Percentiles rank a stretch among this genome's conserved stretches.
These are phyloP conservation scores for Thozetella sp. DNA, from an alignment of 495 filamentous ascomycete genomes.

Conservation along the genomic window DNA sequence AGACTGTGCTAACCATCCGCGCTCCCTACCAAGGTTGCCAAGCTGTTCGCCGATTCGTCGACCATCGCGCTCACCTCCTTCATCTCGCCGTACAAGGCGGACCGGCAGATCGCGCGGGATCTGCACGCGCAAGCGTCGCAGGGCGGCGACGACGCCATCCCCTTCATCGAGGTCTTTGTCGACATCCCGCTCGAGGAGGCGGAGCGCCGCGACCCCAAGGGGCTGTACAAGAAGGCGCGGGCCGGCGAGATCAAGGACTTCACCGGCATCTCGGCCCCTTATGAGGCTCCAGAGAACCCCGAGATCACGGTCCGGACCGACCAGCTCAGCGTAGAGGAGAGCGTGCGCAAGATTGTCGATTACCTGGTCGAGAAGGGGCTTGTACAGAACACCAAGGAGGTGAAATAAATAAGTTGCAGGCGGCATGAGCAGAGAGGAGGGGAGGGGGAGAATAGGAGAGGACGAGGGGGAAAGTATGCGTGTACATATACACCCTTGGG, in stretches of 20 bases:
- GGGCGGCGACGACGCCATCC: constrained; percentile 57
- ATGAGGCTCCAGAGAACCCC: constrained; percentile 84
- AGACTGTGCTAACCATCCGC: background rate
- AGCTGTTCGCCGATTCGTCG: constrained; percentile 90
- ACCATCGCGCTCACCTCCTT: constrained; percentile 91
- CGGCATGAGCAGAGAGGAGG: background rate
- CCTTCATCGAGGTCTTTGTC: constrained; percentile 92
- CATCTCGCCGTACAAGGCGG: constrained; percentile 90
- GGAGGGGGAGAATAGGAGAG: constrained; percentile 8
- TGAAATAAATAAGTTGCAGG: constrained; percentile 15
- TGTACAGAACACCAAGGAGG: constrained; percentile 33
- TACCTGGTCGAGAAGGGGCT: constrained; percentile 66
- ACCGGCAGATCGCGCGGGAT: constrained; percentile 78
- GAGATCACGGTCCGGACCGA: constrained; percentile 85
- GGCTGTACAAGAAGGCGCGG: constrained; percentile 94
- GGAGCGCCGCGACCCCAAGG: constrained; percentile 96
- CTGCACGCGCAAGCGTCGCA: constrained; percentile 65
- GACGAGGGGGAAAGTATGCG: background rate
- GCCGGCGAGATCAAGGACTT: constrained; percentile 95
- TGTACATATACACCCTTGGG: background rate
- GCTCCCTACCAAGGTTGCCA: constrained; percentile 67
- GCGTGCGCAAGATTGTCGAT: constrained; percentile 77
- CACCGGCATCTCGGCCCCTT: constrained; percentile 90
- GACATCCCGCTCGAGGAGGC: constrained; percentile 87
- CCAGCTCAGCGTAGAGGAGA: constrained; percentile 79